Conservation (phyloP, 2,329 filamentous ascomycete species). For the Nemania abortiva region DNA sequence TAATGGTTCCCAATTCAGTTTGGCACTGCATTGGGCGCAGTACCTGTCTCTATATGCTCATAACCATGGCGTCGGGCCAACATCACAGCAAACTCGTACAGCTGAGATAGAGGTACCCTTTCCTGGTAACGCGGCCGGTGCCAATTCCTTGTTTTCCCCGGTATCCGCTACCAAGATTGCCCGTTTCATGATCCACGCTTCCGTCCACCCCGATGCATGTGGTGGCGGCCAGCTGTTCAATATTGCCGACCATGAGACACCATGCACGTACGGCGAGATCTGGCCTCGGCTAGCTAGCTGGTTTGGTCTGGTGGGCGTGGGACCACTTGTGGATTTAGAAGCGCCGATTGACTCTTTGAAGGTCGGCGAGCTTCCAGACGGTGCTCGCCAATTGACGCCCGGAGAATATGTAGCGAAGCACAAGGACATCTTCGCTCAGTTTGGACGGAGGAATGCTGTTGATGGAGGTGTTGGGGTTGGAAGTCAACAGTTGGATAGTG, state of each 20-base stretch:
- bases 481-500: constrained; percentile 55
- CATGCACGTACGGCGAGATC: constrained; percentile 47
- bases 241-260: constrained; percentile 48
- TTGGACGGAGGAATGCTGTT: constrained; percentile 45
- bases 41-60: constrained; percentile 54
- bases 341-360: not conserved
- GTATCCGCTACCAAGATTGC: constrained; percentile 51
- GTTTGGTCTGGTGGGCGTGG: constrained; percentile 51
- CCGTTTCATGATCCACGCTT: constrained; percentile 50
- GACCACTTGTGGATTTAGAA: constrained; percentile 30
- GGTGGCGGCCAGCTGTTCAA: constrained; percentile 51
- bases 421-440: constrained; percentile 48
- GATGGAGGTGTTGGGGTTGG: constrained; percentile 54
- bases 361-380: constrained; percentile 18
- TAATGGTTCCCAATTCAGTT: constrained; percentile 53
- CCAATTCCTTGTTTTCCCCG: constrained; percentile 49
- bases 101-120: constrained; percentile 45
- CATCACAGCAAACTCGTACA: not conserved
- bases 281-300: constrained; percentile 51
- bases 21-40: constrained; percentile 57
- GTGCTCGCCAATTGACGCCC: constrained; percentile 35
- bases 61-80: constrained; percentile 43
- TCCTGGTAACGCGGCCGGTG: constrained; percentile 47
- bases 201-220: constrained; percentile 47
- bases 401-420: constrained; percentile 51